Conservation (phyloP, 139 green algal genomes). For the Gonium pectorale region DNA sequence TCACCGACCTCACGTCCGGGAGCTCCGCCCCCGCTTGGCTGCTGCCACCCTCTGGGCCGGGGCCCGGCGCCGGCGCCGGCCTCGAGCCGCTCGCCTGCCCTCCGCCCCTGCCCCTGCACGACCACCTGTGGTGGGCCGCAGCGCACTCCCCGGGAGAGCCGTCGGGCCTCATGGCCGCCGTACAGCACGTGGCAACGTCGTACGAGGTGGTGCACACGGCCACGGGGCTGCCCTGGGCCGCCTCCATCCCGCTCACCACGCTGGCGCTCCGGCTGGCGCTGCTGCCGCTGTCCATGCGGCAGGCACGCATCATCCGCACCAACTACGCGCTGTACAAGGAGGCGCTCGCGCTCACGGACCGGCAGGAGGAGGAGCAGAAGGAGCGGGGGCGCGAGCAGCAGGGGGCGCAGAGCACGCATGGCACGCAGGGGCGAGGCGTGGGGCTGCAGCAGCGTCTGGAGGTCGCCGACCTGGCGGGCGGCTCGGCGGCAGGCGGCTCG, state of each 20-base stretch:
- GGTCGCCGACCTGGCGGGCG: too few relatives aligned
- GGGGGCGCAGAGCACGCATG: slow-evolving; percentile 4
- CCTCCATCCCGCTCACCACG: slow-evolving; percentile 63
- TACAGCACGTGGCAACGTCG: background rate
- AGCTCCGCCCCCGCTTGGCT: too few relatives aligned
- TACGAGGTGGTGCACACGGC: slow-evolving; percentile 45
- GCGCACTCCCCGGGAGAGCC: background rate
- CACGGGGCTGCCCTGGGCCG: slow-evolving; percentile 66
- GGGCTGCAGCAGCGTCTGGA: background rate
- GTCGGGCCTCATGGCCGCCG: background rate
- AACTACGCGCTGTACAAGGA: slow-evolving; percentile 61
- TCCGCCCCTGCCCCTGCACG: background rate
- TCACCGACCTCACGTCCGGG: too few relatives aligned
- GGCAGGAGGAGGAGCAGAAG: slow-evolving; percentile 14
- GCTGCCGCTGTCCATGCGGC: slow-evolving; percentile 57
- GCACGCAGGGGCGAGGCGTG: too few relatives aligned
- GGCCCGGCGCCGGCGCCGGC: too few relatives aligned
- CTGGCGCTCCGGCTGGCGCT: slow-evolving; percentile 54
- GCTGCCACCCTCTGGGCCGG: too few relatives aligned
- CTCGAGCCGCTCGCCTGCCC: background rate
- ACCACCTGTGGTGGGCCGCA: too few relatives aligned
- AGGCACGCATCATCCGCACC: slow-evolving; percentile 52
- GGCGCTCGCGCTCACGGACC: slow-evolving; percentile 45
- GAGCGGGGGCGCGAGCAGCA: background rate
- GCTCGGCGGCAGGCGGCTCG: background rate